Conservation (phyloP, 2,329 filamentous ascomycete genomes). For the Trichoderma atroviride region DNA sequence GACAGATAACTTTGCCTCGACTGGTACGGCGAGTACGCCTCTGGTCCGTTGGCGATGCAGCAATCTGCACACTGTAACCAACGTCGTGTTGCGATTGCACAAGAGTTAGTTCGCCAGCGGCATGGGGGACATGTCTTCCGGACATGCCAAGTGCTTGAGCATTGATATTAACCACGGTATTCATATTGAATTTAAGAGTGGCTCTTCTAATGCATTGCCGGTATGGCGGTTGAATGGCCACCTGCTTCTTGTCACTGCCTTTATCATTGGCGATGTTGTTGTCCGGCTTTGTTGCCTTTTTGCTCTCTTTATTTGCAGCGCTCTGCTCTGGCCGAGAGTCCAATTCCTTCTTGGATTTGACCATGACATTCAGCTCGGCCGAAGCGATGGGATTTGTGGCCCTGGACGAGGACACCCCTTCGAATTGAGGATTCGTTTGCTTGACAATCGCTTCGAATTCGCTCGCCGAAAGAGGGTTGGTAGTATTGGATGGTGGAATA, state of each 20-base stretch:
- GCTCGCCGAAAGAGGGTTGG: neutral
- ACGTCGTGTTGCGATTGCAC: conserved; percentile 4
- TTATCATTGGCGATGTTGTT: neutral
- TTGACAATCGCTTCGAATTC: neutral
- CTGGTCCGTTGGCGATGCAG: neutral
- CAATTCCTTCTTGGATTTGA: neutral
- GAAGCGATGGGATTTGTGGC: neutral
- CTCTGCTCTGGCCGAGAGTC: neutral
- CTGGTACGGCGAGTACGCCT: neutral
- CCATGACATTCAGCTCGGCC: neutral
- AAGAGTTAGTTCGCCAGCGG: neutral
- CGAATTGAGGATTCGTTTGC: neutral
- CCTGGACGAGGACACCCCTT: neutral
- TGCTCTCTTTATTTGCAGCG: neutral
- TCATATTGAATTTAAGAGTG: neutral
- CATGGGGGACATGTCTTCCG: neutral
- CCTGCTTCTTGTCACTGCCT: neutral
- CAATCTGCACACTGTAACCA: neutral
- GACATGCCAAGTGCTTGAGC: neutral
- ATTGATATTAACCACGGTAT: neutral
- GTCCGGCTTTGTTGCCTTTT: neutral
- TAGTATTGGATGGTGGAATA: neutral
- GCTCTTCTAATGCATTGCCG: neutral
- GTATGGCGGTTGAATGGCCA: neutral
- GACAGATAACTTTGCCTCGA: neutral